phyloP scores from a whole-genome alignment of 768 basidiomycete genomes.

The Suillus hirtellus region DNA sequence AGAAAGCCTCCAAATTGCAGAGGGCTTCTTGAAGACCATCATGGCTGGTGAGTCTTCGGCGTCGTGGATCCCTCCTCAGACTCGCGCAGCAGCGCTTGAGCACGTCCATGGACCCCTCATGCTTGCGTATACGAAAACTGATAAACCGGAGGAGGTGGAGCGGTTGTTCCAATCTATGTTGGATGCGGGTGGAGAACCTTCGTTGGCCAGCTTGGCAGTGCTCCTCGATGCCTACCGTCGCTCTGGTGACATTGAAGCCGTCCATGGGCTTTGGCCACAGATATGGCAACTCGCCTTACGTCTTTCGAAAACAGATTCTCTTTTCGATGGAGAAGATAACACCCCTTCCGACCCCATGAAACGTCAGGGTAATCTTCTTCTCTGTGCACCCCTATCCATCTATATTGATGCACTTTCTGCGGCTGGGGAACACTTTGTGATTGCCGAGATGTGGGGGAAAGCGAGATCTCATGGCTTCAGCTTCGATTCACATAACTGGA shows the following conservation, averaged over 20 bases:
- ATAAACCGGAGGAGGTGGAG: constrained; percentile 53
- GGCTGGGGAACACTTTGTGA: constrained; percentile 57
- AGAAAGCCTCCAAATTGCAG: constrained; percentile 58
- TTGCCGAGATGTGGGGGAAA: constrained; percentile 67
- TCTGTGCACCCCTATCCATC: constrained; percentile 79
- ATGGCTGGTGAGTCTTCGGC: constrained; percentile 36
- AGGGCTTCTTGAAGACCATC: constrained; percentile 61
- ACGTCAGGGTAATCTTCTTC: constrained; percentile 57
- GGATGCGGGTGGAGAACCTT: constrained; percentile 54
- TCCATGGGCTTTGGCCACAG: constrained; percentile 65
- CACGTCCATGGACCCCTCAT: constrained; percentile 66
- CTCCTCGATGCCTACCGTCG: constrained; percentile 76
- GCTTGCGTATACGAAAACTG: constrained; percentile 44
- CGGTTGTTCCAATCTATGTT: constrained; percentile 55
- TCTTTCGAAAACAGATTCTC: constrained; percentile 34
- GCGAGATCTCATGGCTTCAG: constrained; percentile 64
- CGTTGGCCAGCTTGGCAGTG: constrained; percentile 58
- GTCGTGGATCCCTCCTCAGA: constrained; percentile 41
- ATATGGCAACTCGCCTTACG: constrained; percentile 60
- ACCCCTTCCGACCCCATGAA: constrained; percentile 16
- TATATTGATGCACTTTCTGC: constrained; percentile 75
- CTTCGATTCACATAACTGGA: constrained; percentile 92
- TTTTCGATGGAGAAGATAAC: constrained; percentile 31
- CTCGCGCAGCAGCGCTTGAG: constrained; percentile 47
- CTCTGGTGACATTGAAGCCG: constrained; percentile 51